Conservation (phyloP, 2,329 filamentous ascomycete species). For the Pseudogymnoascus sp. region DNA sequence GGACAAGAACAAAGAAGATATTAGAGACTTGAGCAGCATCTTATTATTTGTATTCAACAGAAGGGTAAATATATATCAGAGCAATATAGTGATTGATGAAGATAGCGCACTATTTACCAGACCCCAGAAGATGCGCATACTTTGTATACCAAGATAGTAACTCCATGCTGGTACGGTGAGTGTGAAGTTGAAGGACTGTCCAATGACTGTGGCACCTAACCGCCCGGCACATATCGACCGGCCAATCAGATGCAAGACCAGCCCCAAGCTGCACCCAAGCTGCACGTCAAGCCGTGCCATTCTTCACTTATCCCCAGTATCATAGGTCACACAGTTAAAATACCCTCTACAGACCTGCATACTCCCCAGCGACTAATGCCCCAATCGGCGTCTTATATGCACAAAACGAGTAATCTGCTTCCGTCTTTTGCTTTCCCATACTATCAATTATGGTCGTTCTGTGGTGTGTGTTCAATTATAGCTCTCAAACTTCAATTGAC, state of each 20-base stretch:
- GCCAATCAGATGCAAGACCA: not conserved
- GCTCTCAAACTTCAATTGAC: not conserved
- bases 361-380: not conserved
- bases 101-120: not conserved
- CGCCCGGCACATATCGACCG: not conserved
- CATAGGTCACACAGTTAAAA: conserved; percentile 2
- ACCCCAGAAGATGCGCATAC: not conserved
- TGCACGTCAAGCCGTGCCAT: conserved; percentile 5
- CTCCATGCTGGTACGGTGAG: not conserved
- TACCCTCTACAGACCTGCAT: not conserved
- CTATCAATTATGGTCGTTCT: not conserved
- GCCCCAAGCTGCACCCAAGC: conserved; percentile 1
- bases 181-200: not conserved
- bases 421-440: not conserved
- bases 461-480: not conserved
- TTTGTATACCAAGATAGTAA: not conserved
- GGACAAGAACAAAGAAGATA: not conserved
- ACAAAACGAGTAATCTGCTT: conserved; percentile 3
- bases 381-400: conserved; percentile 8
- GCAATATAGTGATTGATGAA: not conserved
- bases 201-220: conserved; percentile 3
- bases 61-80: not conserved
- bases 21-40: not conserved
- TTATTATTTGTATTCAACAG: not conserved
- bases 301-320: conserved; percentile 9